These are phyloP conservation scores for Dictyophora rubrovolvata DNA, from an alignment of 768 basidiomycete genomes.

Conservation along the genomic window DNA sequence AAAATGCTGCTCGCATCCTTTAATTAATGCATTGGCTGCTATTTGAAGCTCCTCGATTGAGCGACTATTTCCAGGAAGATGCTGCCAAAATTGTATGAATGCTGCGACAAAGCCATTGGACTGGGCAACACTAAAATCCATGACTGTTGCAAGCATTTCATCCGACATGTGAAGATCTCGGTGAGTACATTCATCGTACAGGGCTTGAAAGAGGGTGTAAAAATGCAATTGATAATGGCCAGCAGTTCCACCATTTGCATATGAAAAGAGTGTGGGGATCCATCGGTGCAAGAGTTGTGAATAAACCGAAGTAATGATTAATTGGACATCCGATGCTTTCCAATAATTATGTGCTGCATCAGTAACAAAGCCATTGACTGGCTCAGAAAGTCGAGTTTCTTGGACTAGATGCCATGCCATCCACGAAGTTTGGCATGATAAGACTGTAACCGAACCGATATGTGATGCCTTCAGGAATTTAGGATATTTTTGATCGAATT, in stretches of 20 bases:
- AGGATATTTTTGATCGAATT: conserved; percentile 10
- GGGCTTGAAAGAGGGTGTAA: no score
- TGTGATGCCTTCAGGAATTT: conserved; percentile 13
- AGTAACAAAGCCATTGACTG: conserved; percentile 26
- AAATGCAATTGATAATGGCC: conserved; percentile 23
- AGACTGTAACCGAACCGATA: conserved; percentile 17
- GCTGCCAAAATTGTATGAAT: conserved; percentile 19
- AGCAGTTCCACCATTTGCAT: conserved; percentile 24
- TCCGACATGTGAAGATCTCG: conserved; percentile 9
- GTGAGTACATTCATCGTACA: conserved; percentile 14
- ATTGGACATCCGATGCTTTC: conserved; percentile 14
- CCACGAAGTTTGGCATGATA: conserved; percentile 20
- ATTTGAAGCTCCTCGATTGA: no score
- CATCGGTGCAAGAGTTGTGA: conserved; percentile 20
- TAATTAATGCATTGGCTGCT: conserved; percentile 9
- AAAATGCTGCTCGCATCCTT: conserved; percentile 27
- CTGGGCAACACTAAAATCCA: conserved; percentile 28
- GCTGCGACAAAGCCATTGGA: conserved; percentile 21
- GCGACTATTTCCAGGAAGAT: no score
- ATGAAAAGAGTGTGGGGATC: conserved; percentile 26
- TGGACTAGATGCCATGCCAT: conserved; percentile 24
- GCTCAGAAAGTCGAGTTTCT: conserved; percentile 3
- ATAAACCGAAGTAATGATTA: conserved; percentile 25
- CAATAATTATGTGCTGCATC: conserved; percentile 30
- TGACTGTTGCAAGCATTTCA: conserved; percentile 14